Conservation (phyloP, 129 eudicot genomes). For the Heracleum sosnowskyi region DNA sequence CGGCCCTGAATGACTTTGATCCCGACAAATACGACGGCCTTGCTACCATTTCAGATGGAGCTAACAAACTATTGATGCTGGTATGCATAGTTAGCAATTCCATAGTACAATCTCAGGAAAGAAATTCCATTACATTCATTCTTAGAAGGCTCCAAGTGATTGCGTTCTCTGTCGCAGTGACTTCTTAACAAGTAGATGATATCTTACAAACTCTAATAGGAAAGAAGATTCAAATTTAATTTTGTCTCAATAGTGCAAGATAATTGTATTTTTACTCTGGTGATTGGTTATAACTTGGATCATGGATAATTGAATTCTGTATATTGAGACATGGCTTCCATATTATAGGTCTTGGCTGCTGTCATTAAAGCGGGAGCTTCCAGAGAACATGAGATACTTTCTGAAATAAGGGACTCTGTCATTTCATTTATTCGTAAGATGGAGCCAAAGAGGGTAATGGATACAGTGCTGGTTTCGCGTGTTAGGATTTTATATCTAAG, state of each 20-base stretch:
- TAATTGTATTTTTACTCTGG: neutral
- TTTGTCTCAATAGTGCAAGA: neutral
- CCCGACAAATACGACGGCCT: conserved; percentile 84
- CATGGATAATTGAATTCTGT: neutral
- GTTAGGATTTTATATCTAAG: conserved; percentile 92
- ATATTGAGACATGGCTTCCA: conserved; percentile 12
- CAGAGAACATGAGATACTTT: conserved; percentile 97
- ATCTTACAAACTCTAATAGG: neutral
- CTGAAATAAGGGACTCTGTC: conserved; percentile 97
- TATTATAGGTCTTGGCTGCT: conserved; percentile 88
- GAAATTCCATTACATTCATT: neutral
- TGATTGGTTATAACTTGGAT: conserved; percentile 4
- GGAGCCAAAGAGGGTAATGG: conserved; percentile 99
- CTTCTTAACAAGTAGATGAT: neutral
- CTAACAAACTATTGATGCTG: conserved; percentile 95
- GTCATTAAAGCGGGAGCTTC: conserved; percentile 99
- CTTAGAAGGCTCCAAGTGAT: neutral
- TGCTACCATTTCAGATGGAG: conserved; percentile 99
- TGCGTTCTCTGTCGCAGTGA: neutral
- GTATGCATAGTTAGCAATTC: conserved; percentile 27
- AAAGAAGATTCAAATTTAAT: neutral
- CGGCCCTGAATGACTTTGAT: conserved; percentile 94
- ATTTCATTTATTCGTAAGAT: conserved; percentile 85
- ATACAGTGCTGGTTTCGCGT: conserved; percentile 98
- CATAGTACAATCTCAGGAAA: neutral